Conservation (phyloP, 176 grass and related monocot species). For the Thinopyrum elongatum region DNA sequence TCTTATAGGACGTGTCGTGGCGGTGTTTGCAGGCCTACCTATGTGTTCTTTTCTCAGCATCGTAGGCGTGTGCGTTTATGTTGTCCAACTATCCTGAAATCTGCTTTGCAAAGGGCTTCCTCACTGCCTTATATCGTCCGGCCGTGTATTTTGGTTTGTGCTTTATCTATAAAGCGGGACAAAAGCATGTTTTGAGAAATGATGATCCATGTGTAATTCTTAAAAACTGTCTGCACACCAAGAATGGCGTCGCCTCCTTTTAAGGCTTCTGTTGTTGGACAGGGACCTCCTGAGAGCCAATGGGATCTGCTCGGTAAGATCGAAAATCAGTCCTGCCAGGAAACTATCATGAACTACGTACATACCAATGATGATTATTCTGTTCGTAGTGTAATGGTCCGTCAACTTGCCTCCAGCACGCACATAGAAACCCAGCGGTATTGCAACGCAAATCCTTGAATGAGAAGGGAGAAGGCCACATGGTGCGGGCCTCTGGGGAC, state of each 20-base stretch:
- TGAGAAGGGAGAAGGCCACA: slow-evolving; percentile 21
- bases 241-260: neutral
- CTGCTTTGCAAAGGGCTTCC: too few relatives aligned
- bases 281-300: neutral
- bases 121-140: too few relatives aligned
- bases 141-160: too few relatives aligned
- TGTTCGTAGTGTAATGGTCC: neutral
- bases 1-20: too few relatives aligned
- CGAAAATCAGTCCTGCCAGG: neutral
- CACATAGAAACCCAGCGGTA: slow-evolving; percentile 12
- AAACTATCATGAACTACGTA: neutral
- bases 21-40: too few relatives aligned
- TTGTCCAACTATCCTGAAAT: too few relatives aligned
- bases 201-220: neutral
- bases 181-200: neutral
- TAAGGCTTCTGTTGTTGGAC: slow-evolving; percentile 13
- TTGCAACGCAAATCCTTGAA: slow-evolving; percentile 6
- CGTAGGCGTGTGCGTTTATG: too few relatives aligned
- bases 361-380: neutral
- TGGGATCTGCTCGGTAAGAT: neutral
- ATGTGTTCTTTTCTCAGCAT: too few relatives aligned
- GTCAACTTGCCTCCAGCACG: slow-evolving; percentile 2
- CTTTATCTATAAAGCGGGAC: too few relatives aligned
- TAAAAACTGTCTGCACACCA: neutral
- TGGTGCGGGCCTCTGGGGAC: neutral